Evolutionary conservation across 768 basidiomycete species (phyloP).

Genomic region (Termitomyces sp.): DNA sequence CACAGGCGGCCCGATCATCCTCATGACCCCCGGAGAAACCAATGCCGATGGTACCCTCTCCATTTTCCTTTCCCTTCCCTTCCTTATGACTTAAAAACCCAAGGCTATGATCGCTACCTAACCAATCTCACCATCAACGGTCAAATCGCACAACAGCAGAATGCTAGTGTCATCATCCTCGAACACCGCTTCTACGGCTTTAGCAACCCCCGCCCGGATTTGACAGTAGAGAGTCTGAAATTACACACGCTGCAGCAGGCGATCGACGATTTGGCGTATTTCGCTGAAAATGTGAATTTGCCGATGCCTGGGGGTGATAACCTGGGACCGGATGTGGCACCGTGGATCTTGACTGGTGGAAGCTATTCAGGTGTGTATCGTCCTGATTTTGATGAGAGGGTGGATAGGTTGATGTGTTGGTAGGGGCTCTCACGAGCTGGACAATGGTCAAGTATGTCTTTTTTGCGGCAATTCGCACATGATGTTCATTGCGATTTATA

Average conservation of each 20-base stretch:
- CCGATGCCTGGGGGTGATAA: slow-evolving; percentile 65
- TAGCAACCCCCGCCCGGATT: slow-evolving; percentile 65
- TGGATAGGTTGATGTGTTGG: not conserved
- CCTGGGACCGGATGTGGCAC: slow-evolving; percentile 49
- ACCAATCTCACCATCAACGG: slow-evolving; percentile 66
- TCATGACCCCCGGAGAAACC: slow-evolving; percentile 65
- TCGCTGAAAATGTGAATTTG: slow-evolving; percentile 61
- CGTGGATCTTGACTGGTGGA: slow-evolving; percentile 52
- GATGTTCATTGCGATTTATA: slow-evolving; percentile 20
- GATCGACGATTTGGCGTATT: slow-evolving; percentile 69
- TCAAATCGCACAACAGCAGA: slow-evolving; percentile 59
- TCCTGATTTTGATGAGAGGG: not conserved
- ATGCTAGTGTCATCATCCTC: slow-evolving; percentile 57
- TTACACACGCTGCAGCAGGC: slow-evolving; percentile 71
- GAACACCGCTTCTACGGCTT: slow-evolving; percentile 76
- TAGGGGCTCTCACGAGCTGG: slow-evolving; percentile 48
- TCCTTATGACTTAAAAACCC: not conserved
- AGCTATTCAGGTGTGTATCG: slow-evolving; percentile 42
- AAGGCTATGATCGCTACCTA: slow-evolving; percentile 52
- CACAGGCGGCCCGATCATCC: slow-evolving; percentile 55
- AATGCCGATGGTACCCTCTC: slow-evolving; percentile 46
- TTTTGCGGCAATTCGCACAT: not conserved
- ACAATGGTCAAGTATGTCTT: slow-evolving; percentile 64
- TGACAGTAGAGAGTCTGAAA: slow-evolving; percentile 53
- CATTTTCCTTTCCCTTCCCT: not conserved